Base-by-base conservation (phyloP, 768 basidiomycete species). In the Cyathus striatus region DNA sequence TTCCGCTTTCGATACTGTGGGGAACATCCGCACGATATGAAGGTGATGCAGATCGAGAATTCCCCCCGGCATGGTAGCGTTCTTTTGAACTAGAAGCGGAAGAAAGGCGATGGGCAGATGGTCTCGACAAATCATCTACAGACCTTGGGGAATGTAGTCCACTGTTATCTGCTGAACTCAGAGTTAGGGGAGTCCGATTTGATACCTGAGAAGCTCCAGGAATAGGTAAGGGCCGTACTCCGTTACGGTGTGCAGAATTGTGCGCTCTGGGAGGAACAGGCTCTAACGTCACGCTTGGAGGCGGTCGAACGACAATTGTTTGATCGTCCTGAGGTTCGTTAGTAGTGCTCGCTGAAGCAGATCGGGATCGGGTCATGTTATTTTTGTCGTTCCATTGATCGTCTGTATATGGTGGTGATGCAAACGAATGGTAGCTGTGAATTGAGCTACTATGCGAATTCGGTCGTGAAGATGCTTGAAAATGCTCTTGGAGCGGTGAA, bases 11-110 rank as follows among this genome's bases (percentile, higher is more conserved):
- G 14, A 88, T 69, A 10, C 78, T 69, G 39, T 75, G 79, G 43
- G 86, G 87, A 7, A 88, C 85, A 55, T 89, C 86, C 0, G 75
- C 78, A 25, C 64, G 71, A 53, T 81, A 78, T 2, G 76, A 70
- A 4, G 85, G 83, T 0, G 83, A 83, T 3, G 70, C 65, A 12
- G 83, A 78, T 42, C 67, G 69, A 18, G 73, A 69, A 42, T 66
- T 55, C 45, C 60, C 54, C 35, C 53, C 59, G n/a, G 68, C 62
- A 18, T 54, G 49, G 34, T 49, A 55, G 24, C 57, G 52, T n/a
- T 67, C 34, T 46, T 59, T 50, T 46, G 51, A 49, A 52, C 47
- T 65, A 44, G 62, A 65, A 46, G 46, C 58, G 50, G 48, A 58
- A 45, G 63, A 61, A 45, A 59, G 50, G 26, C 64, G 51, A 46